phyloP scores from a whole-genome alignment of 164 flowering plant species.

The Platanus orientalis region DNA sequence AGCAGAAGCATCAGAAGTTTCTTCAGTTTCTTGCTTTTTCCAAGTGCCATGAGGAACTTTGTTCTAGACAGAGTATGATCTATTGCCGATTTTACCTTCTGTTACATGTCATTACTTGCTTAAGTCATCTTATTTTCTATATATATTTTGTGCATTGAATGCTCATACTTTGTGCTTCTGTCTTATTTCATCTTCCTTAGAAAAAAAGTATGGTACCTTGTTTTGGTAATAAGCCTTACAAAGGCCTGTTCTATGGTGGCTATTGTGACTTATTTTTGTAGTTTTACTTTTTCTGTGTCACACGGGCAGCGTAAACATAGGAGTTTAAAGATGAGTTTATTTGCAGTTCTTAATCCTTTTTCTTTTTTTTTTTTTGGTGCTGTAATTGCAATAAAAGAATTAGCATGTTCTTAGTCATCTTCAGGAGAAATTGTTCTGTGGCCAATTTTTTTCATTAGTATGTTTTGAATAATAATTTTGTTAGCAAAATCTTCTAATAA shows the following conservation, averaged over 20 bases:
- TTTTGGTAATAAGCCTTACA: neutral
- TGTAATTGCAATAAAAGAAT: neutral
- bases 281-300: slow-evolving; percentile 4
- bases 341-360: too few relatives aligned
- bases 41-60: slow-evolving; percentile 90
- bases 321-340: neutral
- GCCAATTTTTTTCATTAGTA: neutral
- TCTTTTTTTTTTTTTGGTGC: neutral
- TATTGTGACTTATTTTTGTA: neutral
- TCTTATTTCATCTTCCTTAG: too few relatives aligned
- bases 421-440: neutral
- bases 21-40: slow-evolving; percentile 94
- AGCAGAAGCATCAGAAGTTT: slow-evolving; percentile 76
- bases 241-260: too few relatives aligned
- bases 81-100: slow-evolving; percentile 1
- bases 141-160: neutral
- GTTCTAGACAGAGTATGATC: slow-evolving; percentile 73
- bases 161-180: neutral
- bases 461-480: neutral
- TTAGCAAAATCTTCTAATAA: neutral
- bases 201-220: neutral
- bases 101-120: neutral
- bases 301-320: neutral
- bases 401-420: neutral
- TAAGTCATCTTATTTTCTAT: neutral